These are phyloP conservation scores for Phaeophleospora eucalypticola DNA, from an alignment of 2,329 filamentous ascomycete genomes.

Conservation along the genomic window DNA sequence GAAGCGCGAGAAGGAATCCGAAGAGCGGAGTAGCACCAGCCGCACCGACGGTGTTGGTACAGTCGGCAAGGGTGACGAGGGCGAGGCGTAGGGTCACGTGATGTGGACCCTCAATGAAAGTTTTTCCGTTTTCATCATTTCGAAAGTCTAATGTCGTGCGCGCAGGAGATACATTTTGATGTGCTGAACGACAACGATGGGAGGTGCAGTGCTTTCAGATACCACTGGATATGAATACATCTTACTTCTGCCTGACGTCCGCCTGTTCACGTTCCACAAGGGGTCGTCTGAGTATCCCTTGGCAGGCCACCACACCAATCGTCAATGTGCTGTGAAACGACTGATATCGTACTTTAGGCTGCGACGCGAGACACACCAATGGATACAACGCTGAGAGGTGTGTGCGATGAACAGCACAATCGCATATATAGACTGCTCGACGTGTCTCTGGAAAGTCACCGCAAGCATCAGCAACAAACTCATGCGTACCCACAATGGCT, in stretches of 20 bases:
- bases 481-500: too few relatives aligned
- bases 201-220: too few relatives aligned
- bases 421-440: too few relatives aligned
- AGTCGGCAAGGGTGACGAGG: conserved; percentile 7
- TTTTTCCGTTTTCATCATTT: not conserved
- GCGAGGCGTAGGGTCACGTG: not conserved
- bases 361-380: not conserved
- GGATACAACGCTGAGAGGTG: too few relatives aligned
- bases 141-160: not conserved
- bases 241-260: not conserved
- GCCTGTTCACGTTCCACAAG: not conserved
- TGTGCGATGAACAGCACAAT: too few relatives aligned
- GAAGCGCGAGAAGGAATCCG: conserved; percentile 23
- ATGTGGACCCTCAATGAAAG: not conserved
- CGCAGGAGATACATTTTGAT: too few relatives aligned
- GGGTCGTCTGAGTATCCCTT: not conserved
- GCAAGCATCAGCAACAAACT: too few relatives aligned
- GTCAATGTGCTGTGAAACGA: not conserved
- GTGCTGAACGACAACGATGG: too few relatives aligned
- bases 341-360: not conserved
- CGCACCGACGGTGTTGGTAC: conserved; percentile 33
- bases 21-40: conserved; percentile 27
- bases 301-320: not conserved
- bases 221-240: too few relatives aligned
- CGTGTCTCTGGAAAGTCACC: too few relatives aligned